Percentiles rank a stretch among this genome's conserved stretches.
Evolutionary conservation across 1,139 yeast species (phyloP).

Genomic region (Sugiyamaella japonica): DNA sequence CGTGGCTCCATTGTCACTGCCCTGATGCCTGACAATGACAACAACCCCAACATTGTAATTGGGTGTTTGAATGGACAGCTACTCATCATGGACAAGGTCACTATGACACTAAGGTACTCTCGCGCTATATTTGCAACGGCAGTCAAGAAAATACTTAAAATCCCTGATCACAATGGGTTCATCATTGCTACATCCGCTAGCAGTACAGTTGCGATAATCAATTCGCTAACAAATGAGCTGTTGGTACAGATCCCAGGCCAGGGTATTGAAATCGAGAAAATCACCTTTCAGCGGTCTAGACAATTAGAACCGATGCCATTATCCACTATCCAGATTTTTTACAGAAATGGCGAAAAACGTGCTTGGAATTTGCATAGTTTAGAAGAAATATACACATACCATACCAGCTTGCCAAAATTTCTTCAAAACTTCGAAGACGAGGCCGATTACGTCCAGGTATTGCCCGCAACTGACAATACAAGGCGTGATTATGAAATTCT

Average conservation of each 20-base stretch:
- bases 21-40: neutral
- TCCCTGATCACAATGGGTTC: slow-evolving; percentile 14
- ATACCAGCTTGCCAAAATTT: slow-evolving; percentile 2
- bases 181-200: slow-evolving; percentile 27
- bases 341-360: slow-evolving; percentile 24
- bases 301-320: neutral
- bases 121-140: slow-evolving; percentile 28
- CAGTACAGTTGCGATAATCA: slow-evolving; percentile 28
- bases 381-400: slow-evolving; percentile 19
- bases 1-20: neutral
- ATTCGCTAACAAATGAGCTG: slow-evolving; percentile 19
- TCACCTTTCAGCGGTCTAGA: slow-evolving; percentile 6
- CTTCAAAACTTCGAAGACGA: neutral
- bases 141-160: slow-evolving; percentile 21
- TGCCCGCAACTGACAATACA: neutral
- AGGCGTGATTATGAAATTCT: neutral
- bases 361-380: slow-evolving; percentile 27
- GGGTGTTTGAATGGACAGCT: slow-evolving; percentile 27
- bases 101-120: slow-evolving; percentile 16
- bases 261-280: slow-evolving; percentile 20
- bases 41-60: slow-evolving; percentile 17
- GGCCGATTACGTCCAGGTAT: neutral
- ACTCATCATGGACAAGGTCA: slow-evolving; percentile 19
- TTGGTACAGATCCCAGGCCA: slow-evolving; percentile 28
- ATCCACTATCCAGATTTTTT: slow-evolving; percentile 16